Evolutionary conservation across 2,329 filamentous ascomycete genomes (phyloP), one percentile per base, ranked within the genome.

Genomic region (Fusarium nodosum): DNA sequence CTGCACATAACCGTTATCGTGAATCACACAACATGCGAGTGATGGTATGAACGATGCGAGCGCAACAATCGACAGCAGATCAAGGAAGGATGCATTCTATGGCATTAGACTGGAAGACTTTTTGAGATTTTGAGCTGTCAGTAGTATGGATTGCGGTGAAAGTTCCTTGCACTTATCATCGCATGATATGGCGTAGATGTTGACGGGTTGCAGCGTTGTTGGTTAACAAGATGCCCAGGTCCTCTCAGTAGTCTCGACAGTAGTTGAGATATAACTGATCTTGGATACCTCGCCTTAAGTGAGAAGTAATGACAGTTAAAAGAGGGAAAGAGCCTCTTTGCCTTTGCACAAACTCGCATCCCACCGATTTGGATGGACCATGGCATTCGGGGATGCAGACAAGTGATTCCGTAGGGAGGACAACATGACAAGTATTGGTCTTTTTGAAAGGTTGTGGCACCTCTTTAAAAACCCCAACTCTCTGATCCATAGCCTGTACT

Each of bases 1-100:
- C 65, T 68, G 53, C 60, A 58, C n/a, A 50, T 52, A 59, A 26
- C 62, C 60, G 65, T 31, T 44, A 48, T 56, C 38, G 41, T 38
- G 34, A 64, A 66, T 57, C 42, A 41, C 54, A 73, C 60, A 70
- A 56, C 57, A 61, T 52, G 58, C 59, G 38, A 56, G 42, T 54
- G 28, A 45, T 57, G 15, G 24, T 53, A 60, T 57, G 44, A 58
- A 57, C 50, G 44, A 62, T 42, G 51, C 42, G 33, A 28, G 52
- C 28, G 38, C 51, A 38, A 50, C 24, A 34, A 46, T 28, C 58
- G 61, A 41, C 64, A 50, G 34, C 51, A 20, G 46, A 15, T 50
- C 50, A 26, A 33, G n/a, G 12, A 20, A 59, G 10, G 15, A 24
- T 11, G 50, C 48, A 64, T 36, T 58, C 41, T 7, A 38, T 24